phyloP scores from a whole-genome alignment of 768 basidiomycete species.

The Lyophyllum atratum region DNA sequence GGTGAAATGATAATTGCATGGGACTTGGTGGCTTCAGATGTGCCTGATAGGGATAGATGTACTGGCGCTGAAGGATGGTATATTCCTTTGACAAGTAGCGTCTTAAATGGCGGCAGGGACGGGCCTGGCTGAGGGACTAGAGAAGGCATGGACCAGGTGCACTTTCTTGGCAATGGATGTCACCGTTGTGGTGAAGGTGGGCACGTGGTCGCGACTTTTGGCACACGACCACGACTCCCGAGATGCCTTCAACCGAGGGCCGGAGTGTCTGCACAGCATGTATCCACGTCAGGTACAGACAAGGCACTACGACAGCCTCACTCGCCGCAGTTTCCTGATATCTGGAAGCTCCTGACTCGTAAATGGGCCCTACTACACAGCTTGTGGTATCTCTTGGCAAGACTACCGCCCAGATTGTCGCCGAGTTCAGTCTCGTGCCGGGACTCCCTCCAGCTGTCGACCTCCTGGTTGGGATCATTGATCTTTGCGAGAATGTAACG shows the following conservation, averaged over 20 bases:
- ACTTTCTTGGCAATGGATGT: too few species aligned
- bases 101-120: conserved; percentile 53
- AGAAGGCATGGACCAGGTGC: conserved; percentile 24
- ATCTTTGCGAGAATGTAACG: conserved; percentile 47
- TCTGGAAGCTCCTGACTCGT: not conserved
- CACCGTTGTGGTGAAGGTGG: too few species aligned
- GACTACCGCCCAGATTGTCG: conserved; percentile 44
- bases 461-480: conserved; percentile 42
- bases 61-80: conserved; percentile 73
- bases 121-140: conserved; percentile 38
- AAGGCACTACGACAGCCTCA: not conserved
- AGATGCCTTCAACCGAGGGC: not conserved
- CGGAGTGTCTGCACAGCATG: conserved; percentile 4
- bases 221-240: not conserved
- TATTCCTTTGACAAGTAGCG: conserved; percentile 62
- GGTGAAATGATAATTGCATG: conserved; percentile 54
- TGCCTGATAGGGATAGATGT: conserved; percentile 60
- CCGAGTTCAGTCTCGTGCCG: conserved; percentile 50
- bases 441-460: conserved; percentile 45
- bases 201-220: not conserved
- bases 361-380: conserved; percentile 10
- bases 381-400: conserved; percentile 31
- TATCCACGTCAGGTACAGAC: not conserved
- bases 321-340: not conserved
- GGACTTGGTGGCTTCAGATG: conserved; percentile 30